Base-by-base conservation (phyloP, 306 rosid genomes). In the Pueraria montana region DNA sequence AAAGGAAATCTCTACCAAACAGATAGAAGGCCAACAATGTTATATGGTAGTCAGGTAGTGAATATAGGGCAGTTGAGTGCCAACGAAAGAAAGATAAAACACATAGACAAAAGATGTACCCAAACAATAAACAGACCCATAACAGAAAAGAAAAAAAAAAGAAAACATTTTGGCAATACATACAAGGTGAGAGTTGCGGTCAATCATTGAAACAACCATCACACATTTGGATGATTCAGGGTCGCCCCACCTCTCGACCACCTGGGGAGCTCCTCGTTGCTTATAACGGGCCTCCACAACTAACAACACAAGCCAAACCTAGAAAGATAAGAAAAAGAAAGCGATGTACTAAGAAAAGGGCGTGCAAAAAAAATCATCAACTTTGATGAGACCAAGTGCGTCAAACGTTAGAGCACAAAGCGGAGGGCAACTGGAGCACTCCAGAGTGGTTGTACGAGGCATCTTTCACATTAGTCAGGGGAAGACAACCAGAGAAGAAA, bases 231-330 rank as follows among this genome's bases (percentile, higher is more conserved):
- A 82, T 26, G 93, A 55, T 46, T 94, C 89, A 1, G 94, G 97
- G 3, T 92, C 92, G 9, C 99, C 98, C 99, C 98, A 96, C 18
- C 90, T 86, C 72, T 96, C 98, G 2, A 96, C 96, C 3, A 92
- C 87, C 52, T 73, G 88, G 0, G 97, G 90, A 65, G 71, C 36
- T 49, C 84, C 94, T 32, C 88, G 87, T 79, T 91, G 87, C 42
- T 77, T 84, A 2, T 83, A 86, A 74, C 93, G 97, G 24, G 89
- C 88, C 86, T 96, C 95, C 79, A 91, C 49, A 79, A 94, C 99
- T 96, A 70, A 45, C 6, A 50, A 45, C 71, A 83, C 52, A 50
- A 75, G 69, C 59, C 27, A 45, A 55, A 80, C 20, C 16, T 3
- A 79, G 18, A 45, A 32, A 42, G 5, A 7, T n/a, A 40, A 32